Base-by-base conservation (phyloP, 164 flowering plant species). In the Saururus chinensis region DNA sequence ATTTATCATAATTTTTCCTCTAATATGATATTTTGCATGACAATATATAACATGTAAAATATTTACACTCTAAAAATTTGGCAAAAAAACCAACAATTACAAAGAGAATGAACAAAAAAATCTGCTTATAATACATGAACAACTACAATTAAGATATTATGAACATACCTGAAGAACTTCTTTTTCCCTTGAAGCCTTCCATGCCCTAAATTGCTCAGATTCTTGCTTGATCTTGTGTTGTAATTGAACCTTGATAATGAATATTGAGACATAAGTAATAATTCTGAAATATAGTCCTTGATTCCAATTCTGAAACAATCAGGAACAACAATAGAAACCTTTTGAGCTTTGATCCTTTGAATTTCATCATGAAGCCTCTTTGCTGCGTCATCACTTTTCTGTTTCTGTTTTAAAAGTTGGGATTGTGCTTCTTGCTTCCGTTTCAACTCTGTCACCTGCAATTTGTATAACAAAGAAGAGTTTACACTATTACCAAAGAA, bases 161-260 rank as follows among this genome's bases (percentile, higher is more conserved):
- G 4, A 17, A 45, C 37, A 53, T 81, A 91, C 99, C 96, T 91
- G 99, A 48, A 95, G 85, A 69, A 95, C 98, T 77, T 95, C 98
- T 64, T 95, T 95, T 70, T 91, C 99, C 41, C 96, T 71, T 40
- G 89, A 83, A 48, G 96, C 92, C 75, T 95, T 95, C 98, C 98
- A 95, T 60, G 70, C 63, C 64, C 99, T 78, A 70, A 91, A 95
- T 66, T 90, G 97, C 74, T 95, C 99, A 35, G 96, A 89, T 66
- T 95, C 99, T 71, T 91, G 98, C 77, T 95, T 95, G 60, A 95
- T 91, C 73, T 91, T 95, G 53, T 95, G 93, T 77, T 95, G 99
- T 56, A 95, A 70, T 76, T 95, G 96, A 70, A 95, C 99, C 98
- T 93, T 58, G 53, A 66, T 8, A 53, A 45, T 10, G 45, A 41